phyloP scores from a whole-genome alignment of 352 stramenopile genomes.

The Saprolegnia diclina region DNA sequence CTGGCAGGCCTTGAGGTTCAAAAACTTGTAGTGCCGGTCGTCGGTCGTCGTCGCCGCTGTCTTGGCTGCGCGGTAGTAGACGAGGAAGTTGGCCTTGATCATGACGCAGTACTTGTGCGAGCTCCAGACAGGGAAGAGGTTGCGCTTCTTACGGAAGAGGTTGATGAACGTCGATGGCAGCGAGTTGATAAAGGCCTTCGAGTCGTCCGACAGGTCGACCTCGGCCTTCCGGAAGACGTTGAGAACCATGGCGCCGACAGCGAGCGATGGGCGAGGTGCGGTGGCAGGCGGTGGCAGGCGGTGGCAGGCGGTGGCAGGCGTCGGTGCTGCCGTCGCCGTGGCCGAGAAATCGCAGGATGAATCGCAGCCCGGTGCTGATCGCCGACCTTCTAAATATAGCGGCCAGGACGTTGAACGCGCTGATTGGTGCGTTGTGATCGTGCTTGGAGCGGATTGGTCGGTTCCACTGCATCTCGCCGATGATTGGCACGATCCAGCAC shows the following conservation, averaged over 20 bases:
- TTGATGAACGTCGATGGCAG: slow-evolving; percentile 78
- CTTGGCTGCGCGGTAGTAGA: slow-evolving; percentile 77
- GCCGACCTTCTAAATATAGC: neutral
- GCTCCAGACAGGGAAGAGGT: slow-evolving; percentile 75
- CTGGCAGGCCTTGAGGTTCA: slow-evolving; percentile 70
- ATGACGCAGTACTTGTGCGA: slow-evolving; percentile 80
- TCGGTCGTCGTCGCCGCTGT: slow-evolving; percentile 30
- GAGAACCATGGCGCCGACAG: slow-evolving; percentile 37
- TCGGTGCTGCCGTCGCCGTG: neutral
- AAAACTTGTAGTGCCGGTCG: slow-evolving; percentile 54
- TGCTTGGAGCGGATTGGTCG: neutral
- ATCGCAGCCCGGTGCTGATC: too few relatives aligned
- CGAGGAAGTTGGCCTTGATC: slow-evolving; percentile 83
- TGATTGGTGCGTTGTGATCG: neutral
- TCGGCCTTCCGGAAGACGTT: slow-evolving; percentile 77
- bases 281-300: neutral
- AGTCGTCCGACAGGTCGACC: slow-evolving; percentile 59
- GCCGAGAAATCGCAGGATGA: neutral
- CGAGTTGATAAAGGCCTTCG: slow-evolving; percentile 79
- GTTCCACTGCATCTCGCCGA: neutral
- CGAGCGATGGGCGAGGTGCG: neutral
- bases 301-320: neutral
- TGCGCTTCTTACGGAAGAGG: slow-evolving; percentile 76
- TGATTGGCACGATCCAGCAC: neutral
- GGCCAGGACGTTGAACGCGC: neutral